Evolutionary conservation across 2,329 filamentous ascomycete species (phyloP).

Genomic region (Hirsutella rhossiliensis): DNA sequence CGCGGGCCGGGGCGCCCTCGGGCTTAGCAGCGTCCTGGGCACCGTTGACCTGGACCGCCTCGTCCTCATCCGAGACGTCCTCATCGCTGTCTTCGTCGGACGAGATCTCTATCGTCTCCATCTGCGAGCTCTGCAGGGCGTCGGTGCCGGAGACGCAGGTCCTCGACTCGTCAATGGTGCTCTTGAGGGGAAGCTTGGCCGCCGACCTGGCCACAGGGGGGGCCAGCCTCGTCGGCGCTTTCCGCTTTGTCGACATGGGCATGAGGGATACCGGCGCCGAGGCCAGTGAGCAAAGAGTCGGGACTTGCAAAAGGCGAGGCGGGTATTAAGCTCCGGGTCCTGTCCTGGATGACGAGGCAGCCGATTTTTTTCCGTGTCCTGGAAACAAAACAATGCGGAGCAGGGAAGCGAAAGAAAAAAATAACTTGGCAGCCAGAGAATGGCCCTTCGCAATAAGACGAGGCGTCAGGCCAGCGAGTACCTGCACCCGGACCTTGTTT

Average conservation of each 20-base stretch:
- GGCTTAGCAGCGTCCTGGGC: constrained; percentile 7
- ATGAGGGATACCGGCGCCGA: constrained; percentile 5
- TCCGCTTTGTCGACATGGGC: constrained; percentile 49
- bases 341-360: too few relatives aligned
- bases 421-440: neutral
- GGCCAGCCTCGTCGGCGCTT: constrained; percentile 44
- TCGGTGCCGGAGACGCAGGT: constrained; percentile 37
- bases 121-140: constrained; percentile 22
- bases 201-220: constrained; percentile 40
- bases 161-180: constrained; percentile 45
- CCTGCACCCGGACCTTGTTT: constrained; percentile 1
- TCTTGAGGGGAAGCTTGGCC: constrained; percentile 37
- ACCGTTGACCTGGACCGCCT: constrained; percentile 7
- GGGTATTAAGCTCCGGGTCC: too few relatives aligned
- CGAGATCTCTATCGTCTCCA: constrained; percentile 43
- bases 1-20: constrained; percentile 3
- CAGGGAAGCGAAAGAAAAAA: too few relatives aligned
- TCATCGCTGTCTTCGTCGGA: constrained; percentile 40
- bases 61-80: constrained; percentile 31
- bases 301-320: too few relatives aligned
- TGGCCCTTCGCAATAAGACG: neutral
- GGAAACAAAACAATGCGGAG: too few relatives aligned
- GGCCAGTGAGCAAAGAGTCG: neutral
- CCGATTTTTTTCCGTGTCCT: too few relatives aligned
- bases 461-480: constrained; percentile 6